Conservation (phyloP, 371 early-diverging fungal genomes). For the Zancudomyces culisetae region DNA sequence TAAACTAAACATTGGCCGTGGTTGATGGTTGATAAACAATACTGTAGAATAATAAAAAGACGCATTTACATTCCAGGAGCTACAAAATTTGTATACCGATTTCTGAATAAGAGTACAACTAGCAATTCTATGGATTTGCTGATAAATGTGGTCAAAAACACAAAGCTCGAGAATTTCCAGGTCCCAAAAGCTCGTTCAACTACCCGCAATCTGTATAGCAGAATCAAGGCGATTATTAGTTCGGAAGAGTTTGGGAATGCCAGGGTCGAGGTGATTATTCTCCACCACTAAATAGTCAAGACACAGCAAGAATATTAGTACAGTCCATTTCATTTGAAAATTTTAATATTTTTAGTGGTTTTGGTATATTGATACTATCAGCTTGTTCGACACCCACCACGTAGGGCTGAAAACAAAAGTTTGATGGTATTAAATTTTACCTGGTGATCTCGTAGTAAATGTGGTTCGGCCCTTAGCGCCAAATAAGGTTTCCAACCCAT, state of each 20-base stretch:
- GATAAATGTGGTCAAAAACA: constrained; percentile 6
- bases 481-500: constrained; percentile 4
- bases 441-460: constrained; percentile 3
- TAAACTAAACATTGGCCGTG: too few species aligned
- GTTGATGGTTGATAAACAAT: too few species aligned
- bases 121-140: constrained; percentile 4
- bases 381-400: too few species aligned
- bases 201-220: constrained; percentile 10
- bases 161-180: constrained; percentile 7
- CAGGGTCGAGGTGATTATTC: constrained; percentile 4
- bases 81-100: background rate
- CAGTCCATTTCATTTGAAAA: too few species aligned
- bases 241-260: constrained; percentile 5
- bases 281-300: constrained; percentile 5
- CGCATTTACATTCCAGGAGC: constrained; percentile 7
- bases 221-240: background rate
- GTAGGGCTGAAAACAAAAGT: too few species aligned
- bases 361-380: too few species aligned
- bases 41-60: constrained; percentile 6
- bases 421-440: too few species aligned
- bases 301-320: too few species aligned
- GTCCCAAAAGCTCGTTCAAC: constrained; percentile 13
- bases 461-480: constrained; percentile 6
- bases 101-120: background rate
- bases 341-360: too few species aligned